Conservation (phyloP, 1,284 basidiomycete genomes). For the Ceratobasidium sp. region DNA sequence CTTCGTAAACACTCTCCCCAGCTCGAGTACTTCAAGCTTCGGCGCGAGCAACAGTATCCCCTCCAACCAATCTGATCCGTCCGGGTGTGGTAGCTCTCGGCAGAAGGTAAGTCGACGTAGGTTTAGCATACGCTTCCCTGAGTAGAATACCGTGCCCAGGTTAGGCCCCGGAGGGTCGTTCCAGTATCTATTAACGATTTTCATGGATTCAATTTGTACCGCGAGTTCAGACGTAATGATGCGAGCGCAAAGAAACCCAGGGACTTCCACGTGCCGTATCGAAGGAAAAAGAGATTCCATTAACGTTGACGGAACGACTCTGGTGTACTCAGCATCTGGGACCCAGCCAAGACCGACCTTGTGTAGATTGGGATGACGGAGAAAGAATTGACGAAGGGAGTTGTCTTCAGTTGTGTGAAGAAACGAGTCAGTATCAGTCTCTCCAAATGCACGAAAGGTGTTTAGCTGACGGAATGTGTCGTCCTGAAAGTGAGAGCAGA, state of each 20-base stretch:
- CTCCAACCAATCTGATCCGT: not conserved
- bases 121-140: not conserved
- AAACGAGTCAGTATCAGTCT: not conserved
- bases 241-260: conserved; percentile 6
- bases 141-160: not conserved
- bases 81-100: too few relatives aligned
- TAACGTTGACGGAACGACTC: not conserved
- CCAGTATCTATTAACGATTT: not conserved
- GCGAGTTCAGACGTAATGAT: conserved; percentile 6
- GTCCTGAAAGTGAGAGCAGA: not conserved
- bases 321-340: not conserved
- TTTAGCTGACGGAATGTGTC: not conserved
- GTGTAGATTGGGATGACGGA: not conserved
- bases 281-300: conserved; percentile 15
- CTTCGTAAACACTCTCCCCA: not conserved
- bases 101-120: not conserved
- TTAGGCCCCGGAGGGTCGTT: not conserved
- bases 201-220: not conserved
- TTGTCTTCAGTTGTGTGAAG: not conserved
- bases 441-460: conserved; percentile 25
- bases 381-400: not conserved
- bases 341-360: conserved; percentile 1
- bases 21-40: conserved; percentile 8
- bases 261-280: conserved; percentile 11
- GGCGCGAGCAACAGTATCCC: not conserved